Evolutionary conservation across 306 rosid species (phyloP), one percentile per base, ranked within the genome.

Genomic region (Cicer pinnatifidum): DNA sequence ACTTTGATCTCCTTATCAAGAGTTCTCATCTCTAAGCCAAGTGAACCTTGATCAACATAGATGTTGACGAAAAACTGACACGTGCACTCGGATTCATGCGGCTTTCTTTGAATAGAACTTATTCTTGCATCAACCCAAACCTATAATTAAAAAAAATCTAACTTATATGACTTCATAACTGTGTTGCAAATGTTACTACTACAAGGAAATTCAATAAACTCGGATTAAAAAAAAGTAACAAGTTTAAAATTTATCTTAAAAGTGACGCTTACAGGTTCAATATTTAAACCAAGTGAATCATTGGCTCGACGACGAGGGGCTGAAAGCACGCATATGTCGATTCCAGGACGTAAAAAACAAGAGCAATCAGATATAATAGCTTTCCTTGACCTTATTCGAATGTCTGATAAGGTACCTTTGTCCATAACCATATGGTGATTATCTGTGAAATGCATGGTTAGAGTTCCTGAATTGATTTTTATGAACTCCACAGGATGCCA

Each of bases 61-160:
- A 89, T 71, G 84, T 87, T 89, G 52, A 93, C 88, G 68, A 85
- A 90, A 82, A 89, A 85, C 69, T 79, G 87, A 73, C 98, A 93
- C 5, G 82, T 61, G 83, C 98, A 93, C 70, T 75, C 80, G 19
- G 87, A 64, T 46, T 79, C 90, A 66, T 93, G 98, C 20, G 91
- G 94, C 80, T 76, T 89, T 82, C 98, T 85, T 79, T 88, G 89
- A 2, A 93, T 81, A 33, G 97, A 93, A 67, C 91, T 89, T 81
- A 93, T 88, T 89, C 80, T 87, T 70, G 91, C 97, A 88, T 93
- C 98, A 15, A 56, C 11, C 94, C 91, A 87, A 13, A 82, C 91
- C 98, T 93, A 39, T 12, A 79, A 47, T 70, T 53, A 0, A 11
- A 6, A 41, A 51, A 8, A 15, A 67, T 46, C 50, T 50, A 48